A percentile compares a stretch with the other conserved stretches of the same genome.
Conservation (phyloP, 306 rosid genomes). For the Ormosia semicastrata region DNA sequence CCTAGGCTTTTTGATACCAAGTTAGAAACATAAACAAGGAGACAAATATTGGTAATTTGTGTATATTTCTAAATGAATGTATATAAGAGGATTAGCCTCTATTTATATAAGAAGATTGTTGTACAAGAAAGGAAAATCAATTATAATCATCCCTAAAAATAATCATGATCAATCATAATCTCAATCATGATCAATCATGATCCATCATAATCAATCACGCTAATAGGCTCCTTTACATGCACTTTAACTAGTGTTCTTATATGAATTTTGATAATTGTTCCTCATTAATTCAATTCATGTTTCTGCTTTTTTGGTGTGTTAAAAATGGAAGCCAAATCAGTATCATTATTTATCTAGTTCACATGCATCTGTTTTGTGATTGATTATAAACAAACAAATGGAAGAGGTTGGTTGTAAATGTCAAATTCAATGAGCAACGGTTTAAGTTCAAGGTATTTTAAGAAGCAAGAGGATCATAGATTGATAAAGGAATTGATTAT, state of each 20-base stretch:
- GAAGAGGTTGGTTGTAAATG: background rate
- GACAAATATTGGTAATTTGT: no score
- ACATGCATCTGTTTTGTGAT: background rate
- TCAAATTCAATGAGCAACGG: background rate
- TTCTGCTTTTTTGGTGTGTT: background rate
- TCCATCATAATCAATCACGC: no score
- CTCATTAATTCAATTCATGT: constrained; percentile 30
- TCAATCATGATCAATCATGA: no score
- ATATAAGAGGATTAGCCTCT: no score
- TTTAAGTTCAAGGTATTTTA: background rate
- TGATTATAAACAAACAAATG: background rate
- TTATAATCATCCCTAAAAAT: no score
- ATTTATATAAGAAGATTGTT: no score
- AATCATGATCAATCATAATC: no score
- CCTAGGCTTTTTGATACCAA: no score
- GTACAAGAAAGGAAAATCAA: no score
- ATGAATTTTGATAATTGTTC: background rate
- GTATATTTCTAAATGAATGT: no score
- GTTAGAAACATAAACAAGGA: no score
- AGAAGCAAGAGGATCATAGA: background rate
- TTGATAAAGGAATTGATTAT: background rate
- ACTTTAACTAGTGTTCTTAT: background rate
- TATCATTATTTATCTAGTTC: background rate
- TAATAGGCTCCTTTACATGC: background rate
- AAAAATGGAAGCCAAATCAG: background rate